Evolutionary conservation across 208 protist genomes (phyloP).

Genomic region (Histomonas meleagridis): DNA sequence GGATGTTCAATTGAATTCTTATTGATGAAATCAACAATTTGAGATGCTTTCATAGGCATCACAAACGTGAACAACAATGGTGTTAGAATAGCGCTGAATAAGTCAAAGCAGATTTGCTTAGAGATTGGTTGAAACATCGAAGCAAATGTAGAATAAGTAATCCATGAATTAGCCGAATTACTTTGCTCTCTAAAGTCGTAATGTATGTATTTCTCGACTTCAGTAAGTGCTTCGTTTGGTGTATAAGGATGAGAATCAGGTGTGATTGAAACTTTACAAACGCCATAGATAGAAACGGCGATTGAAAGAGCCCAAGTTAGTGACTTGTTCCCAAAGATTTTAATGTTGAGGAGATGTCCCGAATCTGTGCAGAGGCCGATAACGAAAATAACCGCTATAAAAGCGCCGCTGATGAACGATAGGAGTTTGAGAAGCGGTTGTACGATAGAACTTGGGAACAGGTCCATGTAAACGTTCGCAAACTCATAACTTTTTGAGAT

Average conservation of each 20-base stretch:
- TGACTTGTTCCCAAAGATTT: background rate
- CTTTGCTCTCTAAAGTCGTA: slow-evolving; percentile 15
- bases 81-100: background rate
- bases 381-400: background rate
- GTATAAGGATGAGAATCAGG: background rate
- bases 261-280: background rate
- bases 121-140: background rate
- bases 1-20: background rate
- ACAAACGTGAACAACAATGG: background rate
- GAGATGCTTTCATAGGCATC: background rate
- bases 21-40: background rate
- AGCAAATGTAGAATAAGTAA: background rate
- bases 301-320: background rate
- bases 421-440: background rate
- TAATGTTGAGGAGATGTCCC: background rate
- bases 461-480: background rate
- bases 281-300: background rate
- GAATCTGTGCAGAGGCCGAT: background rate
- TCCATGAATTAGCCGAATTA: background rate
- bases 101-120: background rate
- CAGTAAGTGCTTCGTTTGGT: background rate
- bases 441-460: background rate
- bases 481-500: background rate
- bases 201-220: background rate
- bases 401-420: background rate